Base-by-base conservation (phyloP, 2,329 filamentous ascomycete genomes). In the Akanthomyces dipterigenus region DNA sequence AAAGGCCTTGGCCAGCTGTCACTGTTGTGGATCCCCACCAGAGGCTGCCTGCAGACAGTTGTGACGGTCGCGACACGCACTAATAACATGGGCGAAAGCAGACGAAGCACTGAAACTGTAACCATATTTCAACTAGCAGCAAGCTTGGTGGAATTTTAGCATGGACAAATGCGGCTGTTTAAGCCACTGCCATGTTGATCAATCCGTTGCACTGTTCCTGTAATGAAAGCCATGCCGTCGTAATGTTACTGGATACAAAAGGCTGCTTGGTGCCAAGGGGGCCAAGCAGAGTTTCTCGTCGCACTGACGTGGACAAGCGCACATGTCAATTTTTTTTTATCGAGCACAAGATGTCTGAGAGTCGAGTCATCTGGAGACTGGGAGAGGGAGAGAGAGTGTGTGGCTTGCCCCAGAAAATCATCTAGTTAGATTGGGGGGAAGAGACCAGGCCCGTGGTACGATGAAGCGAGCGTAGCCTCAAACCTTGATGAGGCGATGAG, bases 371-470 rank as follows among this genome's bases (percentile, higher is more conserved):
- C 42, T 45, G 54, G n/a, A 56, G 54, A 56, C n/a, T n/a, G 20
- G 28, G 5, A 45, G 26, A 45, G 12, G 28, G 50, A 54, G 2
- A 18, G 26, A 45, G 8, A 45, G 38, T 22, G 53, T 43, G 51
- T 55, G 53, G 26, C 26, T 45, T 55, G 53, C 53, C 53, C 53
- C 53, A 55, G 53, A 36, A 45, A 55, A 55, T 45, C 53, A 45
- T 45, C n/a, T 34, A 34, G 28, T 31, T 24, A 43, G 26, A 22
- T 8, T 9, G 26, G 11, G 26, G 49, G 28, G 31, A 51, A 14
- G 20, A 24, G 34, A 18, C 18, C 28, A 55, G 40, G 53, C n/a
- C 31, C 55, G 31, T 57, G 55, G 55, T 57, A 57, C 55, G 55
- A 57, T 48, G 42, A 57, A 48, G 55, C 55, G 54, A 46, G 18